A percentile compares a stretch with the other conserved stretches of the same genome.
Conservation (phyloP, 2,329 filamentous ascomycete species). For the Tolypocladium tropicale region DNA sequence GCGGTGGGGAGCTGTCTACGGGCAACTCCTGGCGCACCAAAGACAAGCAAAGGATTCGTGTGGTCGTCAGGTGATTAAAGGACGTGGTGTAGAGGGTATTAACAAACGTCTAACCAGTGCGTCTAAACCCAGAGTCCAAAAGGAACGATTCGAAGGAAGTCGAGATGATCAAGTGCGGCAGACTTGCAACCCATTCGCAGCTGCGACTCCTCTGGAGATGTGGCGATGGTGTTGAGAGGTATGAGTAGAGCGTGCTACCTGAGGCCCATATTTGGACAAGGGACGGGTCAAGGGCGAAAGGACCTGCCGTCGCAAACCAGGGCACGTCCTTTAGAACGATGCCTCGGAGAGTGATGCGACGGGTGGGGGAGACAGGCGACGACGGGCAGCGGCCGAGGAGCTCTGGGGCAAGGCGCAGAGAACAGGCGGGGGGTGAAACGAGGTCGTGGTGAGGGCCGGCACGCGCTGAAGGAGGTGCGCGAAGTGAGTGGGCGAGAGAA, state of each 20-base stretch:
- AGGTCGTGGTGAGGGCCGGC: background rate
- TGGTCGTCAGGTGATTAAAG: slow-evolving; percentile 10
- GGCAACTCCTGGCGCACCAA: slow-evolving; percentile 10
- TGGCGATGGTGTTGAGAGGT: slow-evolving; percentile 4
- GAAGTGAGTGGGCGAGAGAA: background rate
- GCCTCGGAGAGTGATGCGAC: background rate
- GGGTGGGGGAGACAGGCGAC: slow-evolving; percentile 1
- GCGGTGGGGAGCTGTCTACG: slow-evolving; percentile 1
- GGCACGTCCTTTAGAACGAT: background rate
- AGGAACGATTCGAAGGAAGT: slow-evolving; percentile 10
- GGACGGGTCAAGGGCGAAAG: background rate
- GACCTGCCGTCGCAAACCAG: slow-evolving; percentile 3
- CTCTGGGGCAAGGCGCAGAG: background rate
- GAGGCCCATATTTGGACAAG: slow-evolving; percentile 9
- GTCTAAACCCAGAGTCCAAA: slow-evolving; percentile 27
- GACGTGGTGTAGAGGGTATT: slow-evolving; percentile 10
- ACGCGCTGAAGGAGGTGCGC: background rate
- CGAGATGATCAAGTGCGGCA: slow-evolving; percentile 10
- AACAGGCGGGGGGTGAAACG: background rate
- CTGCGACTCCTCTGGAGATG: slow-evolving; percentile 4
- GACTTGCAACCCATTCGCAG: slow-evolving; percentile 15
- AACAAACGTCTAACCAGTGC: slow-evolving; percentile 26
- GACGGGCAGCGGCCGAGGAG: background rate
- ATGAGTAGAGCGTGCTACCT: slow-evolving; percentile 8
- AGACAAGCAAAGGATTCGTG: slow-evolving; percentile 9